Conservation (phyloP, 495 filamentous ascomycete genomes). For the Penicillium macrosclerotiorum region DNA sequence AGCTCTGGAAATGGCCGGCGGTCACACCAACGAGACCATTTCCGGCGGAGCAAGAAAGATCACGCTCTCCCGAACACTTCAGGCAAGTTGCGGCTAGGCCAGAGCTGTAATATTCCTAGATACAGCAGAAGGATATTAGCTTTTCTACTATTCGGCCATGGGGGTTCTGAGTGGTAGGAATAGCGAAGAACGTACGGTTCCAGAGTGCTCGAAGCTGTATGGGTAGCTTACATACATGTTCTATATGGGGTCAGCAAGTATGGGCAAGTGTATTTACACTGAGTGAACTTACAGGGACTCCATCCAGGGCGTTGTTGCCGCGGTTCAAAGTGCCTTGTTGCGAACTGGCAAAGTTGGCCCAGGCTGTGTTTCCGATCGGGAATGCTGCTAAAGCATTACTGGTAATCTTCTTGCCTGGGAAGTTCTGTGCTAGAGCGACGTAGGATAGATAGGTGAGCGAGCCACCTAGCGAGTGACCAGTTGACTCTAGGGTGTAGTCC, state of each 20-base stretch:
- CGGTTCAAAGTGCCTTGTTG: slow-evolving; percentile 29
- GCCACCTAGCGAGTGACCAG: slow-evolving; percentile 35
- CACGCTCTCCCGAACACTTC: slow-evolving; percentile 30
- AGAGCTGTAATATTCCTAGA: slow-evolving; percentile 34
- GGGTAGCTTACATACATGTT: slow-evolving; percentile 32
- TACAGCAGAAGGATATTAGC: background rate
- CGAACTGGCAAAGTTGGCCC: slow-evolving; percentile 25
- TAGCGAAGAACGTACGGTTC: slow-evolving; percentile 22
- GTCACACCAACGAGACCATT: slow-evolving; percentile 29
- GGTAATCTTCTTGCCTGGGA: slow-evolving; percentile 26
- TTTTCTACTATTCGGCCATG: background rate
- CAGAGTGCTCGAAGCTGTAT: slow-evolving; percentile 29
- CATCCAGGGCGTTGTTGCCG: slow-evolving; percentile 30
- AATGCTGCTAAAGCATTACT: slow-evolving; percentile 36
- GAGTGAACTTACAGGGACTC: slow-evolving; percentile 26
- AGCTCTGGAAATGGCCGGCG: slow-evolving; percentile 30
- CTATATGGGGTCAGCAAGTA: slow-evolving; percentile 14
- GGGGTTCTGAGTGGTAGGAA: background rate
- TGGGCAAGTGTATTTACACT: background rate
- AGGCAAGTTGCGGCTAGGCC: slow-evolving; percentile 17
- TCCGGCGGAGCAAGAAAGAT: slow-evolving; percentile 31
- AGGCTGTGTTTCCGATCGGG: slow-evolving; percentile 34
- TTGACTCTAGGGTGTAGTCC: slow-evolving; percentile 30
- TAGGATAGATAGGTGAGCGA: slow-evolving; percentile 35
- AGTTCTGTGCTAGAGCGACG: slow-evolving; percentile 32